Evolutionary conservation across 345 rosid species (phyloP).

Genomic region (Sapria himalayana): DNA sequence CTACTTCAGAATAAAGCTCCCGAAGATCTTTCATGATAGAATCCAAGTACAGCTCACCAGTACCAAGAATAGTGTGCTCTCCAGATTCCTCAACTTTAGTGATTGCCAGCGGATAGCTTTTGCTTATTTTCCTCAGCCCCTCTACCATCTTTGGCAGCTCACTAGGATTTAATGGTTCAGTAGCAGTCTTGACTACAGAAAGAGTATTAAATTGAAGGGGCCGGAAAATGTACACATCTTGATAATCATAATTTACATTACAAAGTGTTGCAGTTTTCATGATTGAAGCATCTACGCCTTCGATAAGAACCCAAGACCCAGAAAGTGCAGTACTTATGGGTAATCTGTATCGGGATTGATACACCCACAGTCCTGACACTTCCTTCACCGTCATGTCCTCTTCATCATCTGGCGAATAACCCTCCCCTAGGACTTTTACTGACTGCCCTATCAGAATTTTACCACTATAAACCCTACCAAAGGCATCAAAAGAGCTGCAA

Average conservation of each 20-base stretch:
- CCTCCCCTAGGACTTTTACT: conserved; percentile 78
- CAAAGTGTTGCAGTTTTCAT: conserved; percentile 94
- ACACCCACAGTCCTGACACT: conserved; percentile 84
- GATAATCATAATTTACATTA: conserved; percentile 31
- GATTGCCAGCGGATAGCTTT: conserved; percentile 94
- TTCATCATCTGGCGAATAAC: conserved; percentile 93
- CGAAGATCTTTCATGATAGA: conserved; percentile 97
- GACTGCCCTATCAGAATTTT: conserved; percentile 84
- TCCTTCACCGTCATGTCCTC: conserved; percentile 92
- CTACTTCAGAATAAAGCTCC: conserved; percentile 95
- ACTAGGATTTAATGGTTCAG: conserved; percentile 95
- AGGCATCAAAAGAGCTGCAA: conserved; percentile 90
- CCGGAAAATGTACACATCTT: conserved; percentile 72
- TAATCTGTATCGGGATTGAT: conserved; percentile 82
- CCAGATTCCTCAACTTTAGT: conserved; percentile 97
- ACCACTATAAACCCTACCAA: conserved; percentile 88
- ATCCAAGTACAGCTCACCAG: conserved; percentile 89
- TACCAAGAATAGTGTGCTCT: conserved; percentile 89
- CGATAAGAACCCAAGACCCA: conserved; percentile 93
- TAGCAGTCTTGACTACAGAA: conserved; percentile 91
- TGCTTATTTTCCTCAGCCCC: conserved; percentile 92
- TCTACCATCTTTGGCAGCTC: conserved; percentile 99
- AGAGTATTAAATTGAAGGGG: conserved; percentile 88
- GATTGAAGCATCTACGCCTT: conserved; percentile 92
- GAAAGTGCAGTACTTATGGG: conserved; percentile 92